A percentile compares a stretch with the other conserved stretches of the same genome.
phyloP scores from a whole-genome alignment of 208 protist species.

The Wallacemonas sp. region DNA sequence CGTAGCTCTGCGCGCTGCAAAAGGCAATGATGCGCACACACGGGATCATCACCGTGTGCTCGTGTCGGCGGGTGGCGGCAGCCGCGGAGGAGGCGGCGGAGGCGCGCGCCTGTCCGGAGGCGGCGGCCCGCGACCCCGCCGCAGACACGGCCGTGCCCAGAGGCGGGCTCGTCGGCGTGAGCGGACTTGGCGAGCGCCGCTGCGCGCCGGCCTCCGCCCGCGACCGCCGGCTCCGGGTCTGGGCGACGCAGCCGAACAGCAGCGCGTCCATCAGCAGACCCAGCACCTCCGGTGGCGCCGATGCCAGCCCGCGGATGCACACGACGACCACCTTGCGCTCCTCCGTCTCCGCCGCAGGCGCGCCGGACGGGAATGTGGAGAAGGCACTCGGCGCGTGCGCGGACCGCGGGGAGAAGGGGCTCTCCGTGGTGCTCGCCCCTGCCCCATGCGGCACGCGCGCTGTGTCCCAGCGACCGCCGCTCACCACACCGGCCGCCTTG shows the following conservation, averaged over 20 bases:
- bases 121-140: too few relatives aligned
- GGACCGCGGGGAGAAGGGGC: conserved; percentile 9
- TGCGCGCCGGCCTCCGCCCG: not conserved
- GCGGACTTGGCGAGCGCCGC: conserved; percentile 27
- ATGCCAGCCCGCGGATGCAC: conserved; percentile 63
- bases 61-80: conserved; percentile 2
- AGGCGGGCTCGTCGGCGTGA: not conserved
- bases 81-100: not conserved
- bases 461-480: conserved; percentile 9
- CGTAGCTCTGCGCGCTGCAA: conserved; percentile 56
- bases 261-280: conserved; percentile 76
- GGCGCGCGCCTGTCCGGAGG: not conserved
- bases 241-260: conserved; percentile 46
- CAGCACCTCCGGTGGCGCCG: conserved; percentile 58
- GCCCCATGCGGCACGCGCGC: not conserved
- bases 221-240: conserved; percentile 20
- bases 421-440: not conserved
- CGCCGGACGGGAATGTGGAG: not conserved
- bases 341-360: conserved; percentile 6
- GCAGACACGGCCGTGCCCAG: not conserved
- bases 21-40: conserved; percentile 83
- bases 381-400: not conserved
- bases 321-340: conserved; percentile 70
- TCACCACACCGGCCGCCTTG: conserved; percentile 28
- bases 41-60: conserved; percentile 25